Evolutionary conservation across 495 filamentous ascomycete species (phyloP).

Genomic region (Oleoguttula mirabilis): DNA sequence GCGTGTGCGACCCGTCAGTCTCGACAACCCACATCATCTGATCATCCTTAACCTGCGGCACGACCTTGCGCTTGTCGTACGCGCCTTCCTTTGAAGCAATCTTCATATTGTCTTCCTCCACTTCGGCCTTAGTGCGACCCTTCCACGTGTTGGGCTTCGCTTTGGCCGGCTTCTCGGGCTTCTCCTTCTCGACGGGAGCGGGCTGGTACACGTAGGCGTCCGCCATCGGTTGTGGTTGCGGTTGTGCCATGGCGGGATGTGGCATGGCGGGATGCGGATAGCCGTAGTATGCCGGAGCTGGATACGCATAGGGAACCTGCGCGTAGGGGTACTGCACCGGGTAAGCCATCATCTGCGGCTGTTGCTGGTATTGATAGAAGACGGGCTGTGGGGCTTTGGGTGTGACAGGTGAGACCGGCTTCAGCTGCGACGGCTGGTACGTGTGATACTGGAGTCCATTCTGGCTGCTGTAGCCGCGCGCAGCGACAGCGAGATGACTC

Average conservation of each 20-base stretch:
- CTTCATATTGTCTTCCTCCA: constrained; percentile 27
- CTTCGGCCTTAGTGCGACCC: constrained; percentile 23
- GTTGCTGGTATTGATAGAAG: neutral
- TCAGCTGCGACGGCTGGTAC: constrained; percentile 1
- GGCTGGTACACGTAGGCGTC: constrained; percentile 8
- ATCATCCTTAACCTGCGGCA: constrained; percentile 25
- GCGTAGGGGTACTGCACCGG: constrained; percentile 3
- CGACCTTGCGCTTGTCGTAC: constrained; percentile 21
- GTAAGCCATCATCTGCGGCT: constrained; percentile 1
- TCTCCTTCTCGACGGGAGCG: neutral
- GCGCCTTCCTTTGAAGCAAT: constrained; percentile 25
- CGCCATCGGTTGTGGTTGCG: neutral
- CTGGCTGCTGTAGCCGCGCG: constrained; percentile 8
- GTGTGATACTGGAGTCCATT: constrained; percentile 10
- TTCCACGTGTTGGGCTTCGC: constrained; percentile 10
- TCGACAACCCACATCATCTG: constrained; percentile 29
- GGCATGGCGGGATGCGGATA: neutral
- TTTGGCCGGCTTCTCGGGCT: too few relatives aligned
- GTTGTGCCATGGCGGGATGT: neutral
- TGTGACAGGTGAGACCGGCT: neutral
- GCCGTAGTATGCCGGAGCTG: constrained; percentile 10
- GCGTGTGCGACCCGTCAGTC: constrained; percentile 22
- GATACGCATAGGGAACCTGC: neutral
- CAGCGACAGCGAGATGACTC: neutral
- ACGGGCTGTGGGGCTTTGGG: neutral